Conservation (phyloP, 73 alveolate genomes). For the Uronychia setigera region DNA sequence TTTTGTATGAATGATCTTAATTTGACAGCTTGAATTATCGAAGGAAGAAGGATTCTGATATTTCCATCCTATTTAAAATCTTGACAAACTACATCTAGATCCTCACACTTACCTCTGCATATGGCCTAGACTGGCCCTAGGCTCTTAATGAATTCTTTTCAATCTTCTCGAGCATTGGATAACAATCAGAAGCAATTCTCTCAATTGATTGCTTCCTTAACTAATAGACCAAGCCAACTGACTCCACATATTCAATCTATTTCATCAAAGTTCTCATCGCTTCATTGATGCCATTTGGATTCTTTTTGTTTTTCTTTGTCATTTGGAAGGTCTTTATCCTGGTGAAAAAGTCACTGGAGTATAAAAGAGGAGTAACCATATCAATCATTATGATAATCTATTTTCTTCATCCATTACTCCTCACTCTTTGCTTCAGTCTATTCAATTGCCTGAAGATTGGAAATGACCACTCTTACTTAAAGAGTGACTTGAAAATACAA, state of each 20-base stretch:
- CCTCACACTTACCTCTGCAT: conserved; percentile 37
- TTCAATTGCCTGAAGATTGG: background rate
- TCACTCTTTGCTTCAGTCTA: background rate
- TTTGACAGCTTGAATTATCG: background rate
- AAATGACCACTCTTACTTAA: background rate
- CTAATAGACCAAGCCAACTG: background rate
- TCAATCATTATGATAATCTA: conserved; percentile 45
- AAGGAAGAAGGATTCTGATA: conserved; percentile 2
- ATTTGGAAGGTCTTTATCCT: background rate
- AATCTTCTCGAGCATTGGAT: conserved; percentile 10
- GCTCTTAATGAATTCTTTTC: conserved; percentile 24
- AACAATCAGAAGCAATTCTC: conserved; percentile 39
- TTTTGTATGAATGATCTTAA: no score
- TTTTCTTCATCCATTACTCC: conserved; percentile 24
- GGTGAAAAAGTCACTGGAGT: background rate
- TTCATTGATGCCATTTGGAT: background rate
- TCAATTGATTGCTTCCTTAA: conserved; percentile 58
- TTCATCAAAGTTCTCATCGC: background rate
- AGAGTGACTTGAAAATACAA: conserved; percentile 7
- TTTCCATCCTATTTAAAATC: conserved; percentile 9
- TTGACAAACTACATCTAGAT: conserved; percentile 23
- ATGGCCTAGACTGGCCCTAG: conserved; percentile 54
- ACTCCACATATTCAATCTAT: conserved; percentile 2
- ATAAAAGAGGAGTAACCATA: conserved; percentile 7
- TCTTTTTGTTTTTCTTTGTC: background rate